Percentiles rank a stretch among this genome's conserved stretches.
phyloP scores from a whole-genome alignment of 805 yeast species.

The Sungouiozyma intestinalis region DNA sequence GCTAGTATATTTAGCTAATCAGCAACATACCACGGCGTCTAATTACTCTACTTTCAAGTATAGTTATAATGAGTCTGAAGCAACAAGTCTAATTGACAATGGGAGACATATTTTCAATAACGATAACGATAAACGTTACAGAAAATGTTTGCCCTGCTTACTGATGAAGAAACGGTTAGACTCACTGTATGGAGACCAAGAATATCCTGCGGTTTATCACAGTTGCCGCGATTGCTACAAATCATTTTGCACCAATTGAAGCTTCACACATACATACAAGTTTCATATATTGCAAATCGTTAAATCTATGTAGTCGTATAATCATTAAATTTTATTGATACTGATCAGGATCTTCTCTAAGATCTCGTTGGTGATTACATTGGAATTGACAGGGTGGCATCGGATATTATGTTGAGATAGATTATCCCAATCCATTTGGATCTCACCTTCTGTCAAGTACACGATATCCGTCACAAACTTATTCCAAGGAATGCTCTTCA shows the following conservation, averaged over 20 bases:
- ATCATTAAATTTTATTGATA: slow-evolving; percentile 6
- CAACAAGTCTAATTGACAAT: slow-evolving; percentile 36
- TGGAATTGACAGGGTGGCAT: slow-evolving; percentile 31
- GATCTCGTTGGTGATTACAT: slow-evolving; percentile 16
- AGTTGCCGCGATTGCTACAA: not conserved
- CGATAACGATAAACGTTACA: slow-evolving; percentile 31
- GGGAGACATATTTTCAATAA: slow-evolving; percentile 43
- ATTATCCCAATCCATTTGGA: slow-evolving; percentile 36
- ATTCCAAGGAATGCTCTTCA: slow-evolving; percentile 27
- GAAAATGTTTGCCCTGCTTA: slow-evolving; percentile 48
- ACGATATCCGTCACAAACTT: slow-evolving; percentile 55
- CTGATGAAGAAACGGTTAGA: slow-evolving; percentile 44
- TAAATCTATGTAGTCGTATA: too few relatives aligned
- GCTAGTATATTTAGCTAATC: slow-evolving; percentile 42
- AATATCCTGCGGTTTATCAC: slow-evolving; percentile 13
- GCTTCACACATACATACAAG: not conserved
- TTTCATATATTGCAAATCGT: too few relatives aligned
- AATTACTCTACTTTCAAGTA: slow-evolving; percentile 53
- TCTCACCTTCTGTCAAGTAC: slow-evolving; percentile 41
- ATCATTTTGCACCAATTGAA: not conserved
- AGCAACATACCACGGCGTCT: slow-evolving; percentile 32
- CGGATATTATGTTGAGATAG: slow-evolving; percentile 36
- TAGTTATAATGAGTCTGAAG: slow-evolving; percentile 37
- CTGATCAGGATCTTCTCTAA: slow-evolving; percentile 5
- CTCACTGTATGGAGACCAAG: slow-evolving; percentile 7